Base-by-base conservation (phyloP, 306 rosid genomes). In the Senna siamea region DNA sequence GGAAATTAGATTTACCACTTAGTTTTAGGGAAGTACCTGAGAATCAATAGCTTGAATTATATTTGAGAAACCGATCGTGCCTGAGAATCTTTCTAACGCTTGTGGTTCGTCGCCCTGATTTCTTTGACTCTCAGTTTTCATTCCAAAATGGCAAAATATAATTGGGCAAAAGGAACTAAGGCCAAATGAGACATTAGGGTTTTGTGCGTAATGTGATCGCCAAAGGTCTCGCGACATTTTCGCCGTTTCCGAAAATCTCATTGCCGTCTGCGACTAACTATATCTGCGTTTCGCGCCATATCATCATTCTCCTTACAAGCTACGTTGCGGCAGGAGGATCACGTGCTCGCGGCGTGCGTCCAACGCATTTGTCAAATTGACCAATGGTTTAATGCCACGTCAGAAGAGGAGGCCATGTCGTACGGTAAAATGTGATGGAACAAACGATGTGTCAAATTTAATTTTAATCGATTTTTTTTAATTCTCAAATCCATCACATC, bases 141-240 rank as follows among this genome's bases (percentile, higher is more conserved):
- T 51, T 19, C 65, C 23, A 17, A 40, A 50, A 38, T 20, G 38
- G 70, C 1, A 44, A 34, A 41, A 34, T 5, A 7, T 28, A 22
- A 73, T 22, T 2, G 30, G 51, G 11, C 6, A 17, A 15, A 48
- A 35, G 4, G 53, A 50, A 38, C 0, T n/a, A 5, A 83, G 7
- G n/a, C 3, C 15, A 48, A 80, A 78, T 66, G 22, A 32, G 66
- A 50, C 63, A 84, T 40, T 86, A 72, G 85, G 87, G 85, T 81
- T 86, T 76, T 66, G 18, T 50, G n/a, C n/a, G n/a, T n/a, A n/a
- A n/a, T n/a, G n/a, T n/a, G 47, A 34, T 15, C 30, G 75, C 46
- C 84, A 74, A 78, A 75, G 86, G 83, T n/a, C 23, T 66, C 51
- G 81, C 88, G 81, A 73, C 14, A 77, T 28, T 74, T 69, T 68